Conservation (phyloP, 2,329 filamentous ascomycete species). For the Nigrospora osmanthi region DNA sequence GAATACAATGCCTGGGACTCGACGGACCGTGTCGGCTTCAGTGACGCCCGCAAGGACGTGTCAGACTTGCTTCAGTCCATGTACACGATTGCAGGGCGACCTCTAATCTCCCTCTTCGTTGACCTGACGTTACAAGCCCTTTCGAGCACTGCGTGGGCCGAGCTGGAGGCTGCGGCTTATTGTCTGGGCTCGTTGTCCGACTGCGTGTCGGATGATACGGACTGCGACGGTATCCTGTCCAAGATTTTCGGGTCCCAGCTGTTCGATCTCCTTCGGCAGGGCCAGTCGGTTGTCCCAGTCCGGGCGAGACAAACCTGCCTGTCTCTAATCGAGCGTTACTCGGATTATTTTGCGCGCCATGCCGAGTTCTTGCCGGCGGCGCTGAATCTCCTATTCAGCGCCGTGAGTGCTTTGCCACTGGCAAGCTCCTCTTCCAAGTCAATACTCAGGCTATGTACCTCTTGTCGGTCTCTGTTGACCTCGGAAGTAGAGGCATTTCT, state of each 20-base stretch:
- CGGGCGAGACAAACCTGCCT: conserved; percentile 62
- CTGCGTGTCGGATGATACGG: conserved; percentile 49
- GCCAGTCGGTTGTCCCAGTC: conserved; percentile 45
- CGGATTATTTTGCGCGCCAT: conserved; percentile 69
- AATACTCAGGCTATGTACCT: conserved; percentile 66
- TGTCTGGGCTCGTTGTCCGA: conserved; percentile 63
- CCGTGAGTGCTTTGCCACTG: conserved; percentile 54
- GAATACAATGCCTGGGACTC: conserved; percentile 61
- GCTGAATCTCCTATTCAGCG: conserved; percentile 66
- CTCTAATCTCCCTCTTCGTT: conserved; percentile 49
- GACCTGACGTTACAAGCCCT: conserved; percentile 45
- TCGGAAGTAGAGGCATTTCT: conserved; percentile 62
- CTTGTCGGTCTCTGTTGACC: conserved; percentile 63
- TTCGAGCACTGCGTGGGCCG: conserved; percentile 41
- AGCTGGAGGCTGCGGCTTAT: conserved; percentile 53
- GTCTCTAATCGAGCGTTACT: conserved; percentile 63
- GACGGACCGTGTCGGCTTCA: conserved; percentile 58
- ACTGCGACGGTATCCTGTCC: conserved; percentile 49
- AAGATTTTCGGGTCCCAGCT: conserved; percentile 55
- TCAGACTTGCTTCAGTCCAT: conserved; percentile 67
- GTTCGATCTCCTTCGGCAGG: conserved; percentile 44
- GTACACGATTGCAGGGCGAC: conserved; percentile 52
- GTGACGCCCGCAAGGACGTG: conserved; percentile 71
- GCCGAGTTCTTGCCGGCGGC: conserved; percentile 59
- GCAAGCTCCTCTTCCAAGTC: conserved; percentile 65